Conservation (phyloP, 139 green algal species). For the Spirogloea muscicola region DNA sequence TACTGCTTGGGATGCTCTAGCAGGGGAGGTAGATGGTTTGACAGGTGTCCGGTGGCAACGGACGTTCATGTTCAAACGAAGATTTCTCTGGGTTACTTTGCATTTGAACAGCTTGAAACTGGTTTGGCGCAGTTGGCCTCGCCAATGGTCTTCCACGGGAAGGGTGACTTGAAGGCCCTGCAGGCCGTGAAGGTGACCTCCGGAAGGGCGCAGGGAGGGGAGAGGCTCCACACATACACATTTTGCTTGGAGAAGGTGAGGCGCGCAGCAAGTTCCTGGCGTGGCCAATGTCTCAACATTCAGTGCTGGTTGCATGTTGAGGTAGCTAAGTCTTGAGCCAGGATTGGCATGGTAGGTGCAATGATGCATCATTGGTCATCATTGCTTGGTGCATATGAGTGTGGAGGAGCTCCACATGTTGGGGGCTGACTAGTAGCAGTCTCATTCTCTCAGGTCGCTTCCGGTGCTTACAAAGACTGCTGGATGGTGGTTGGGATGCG, state of each 20-base stretch:
- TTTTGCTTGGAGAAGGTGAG: conserved; percentile 31
- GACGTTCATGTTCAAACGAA: background rate
- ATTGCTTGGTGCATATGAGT: no score
- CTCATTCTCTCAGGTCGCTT: background rate
- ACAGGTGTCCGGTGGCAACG: background rate
- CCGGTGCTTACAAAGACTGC: conserved; percentile 19
- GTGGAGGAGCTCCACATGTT: no score
- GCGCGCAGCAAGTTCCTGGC: background rate
- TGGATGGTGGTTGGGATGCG: conserved; percentile 32
- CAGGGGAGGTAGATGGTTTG: background rate
- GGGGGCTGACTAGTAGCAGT: no score
- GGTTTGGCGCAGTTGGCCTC: conserved; percentile 13
- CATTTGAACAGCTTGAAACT: background rate
- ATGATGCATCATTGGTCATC: no score
- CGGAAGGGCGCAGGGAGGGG: background rate
- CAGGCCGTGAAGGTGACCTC: conserved; percentile 25
- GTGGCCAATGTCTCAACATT: no score
- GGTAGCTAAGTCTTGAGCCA: no score
- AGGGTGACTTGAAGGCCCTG: conserved; percentile 9
- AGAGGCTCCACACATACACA: conserved; percentile 3
- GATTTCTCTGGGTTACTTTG: no score
- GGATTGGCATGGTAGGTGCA: no score
- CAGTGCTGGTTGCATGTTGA: no score
- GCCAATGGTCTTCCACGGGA: conserved; percentile 25
- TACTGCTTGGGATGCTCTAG: background rate